Base-by-base conservation (phyloP, 2,329 filamentous ascomycete genomes). In the Blastomyces gilchristii region DNA sequence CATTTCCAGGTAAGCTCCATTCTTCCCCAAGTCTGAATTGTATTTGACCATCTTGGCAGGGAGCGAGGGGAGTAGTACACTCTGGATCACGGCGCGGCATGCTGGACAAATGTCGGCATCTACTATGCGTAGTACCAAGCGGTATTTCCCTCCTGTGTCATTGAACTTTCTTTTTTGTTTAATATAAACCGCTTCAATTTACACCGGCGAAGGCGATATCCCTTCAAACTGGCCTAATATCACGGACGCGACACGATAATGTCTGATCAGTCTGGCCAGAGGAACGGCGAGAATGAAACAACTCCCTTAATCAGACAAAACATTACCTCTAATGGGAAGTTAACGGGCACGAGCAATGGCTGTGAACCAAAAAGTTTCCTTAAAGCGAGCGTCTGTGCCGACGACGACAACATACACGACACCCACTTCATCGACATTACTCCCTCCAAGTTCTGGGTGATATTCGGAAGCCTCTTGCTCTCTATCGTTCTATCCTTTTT, bases 401-500 rank as follows among this genome's bases (percentile, higher is more conserved):
- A 59, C 43, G 4, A 59, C 28, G 25, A 37, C 5, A 45, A 16
- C 2, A 9, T 12, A 11, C 57, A 59, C 22, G 28, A 47, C 18
- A 34, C 57, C 16, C 71, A 72, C 11, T 76, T 76, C 60, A 72
- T 74, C 56, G 72, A 74, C 58, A 72, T 76, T n/a, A 73, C 73
- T 0, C 73, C 74, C 0, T 68, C 68, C 7, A 78, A 80, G 41
- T 89, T 89, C 75, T 85, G 83, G 81, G 71, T 85, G 65, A 82
- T 88, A 63, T 88, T 88, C 70, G 68, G 75, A 5, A 81, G 82
- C 62, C 78, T 87, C 58, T 74, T 87, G 65, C 69, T 80, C 16
- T 79, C 79, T 4, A 83, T 83, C 69, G 83, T 86, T 66, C 74
- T 79, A 62, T 76, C 73, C 18, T 85, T 80, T 71, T 92, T 92